These are phyloP conservation scores for Mortierella antarctica DNA, from an alignment of 192 early-diverging fungal species.

Conservation along the genomic window DNA sequence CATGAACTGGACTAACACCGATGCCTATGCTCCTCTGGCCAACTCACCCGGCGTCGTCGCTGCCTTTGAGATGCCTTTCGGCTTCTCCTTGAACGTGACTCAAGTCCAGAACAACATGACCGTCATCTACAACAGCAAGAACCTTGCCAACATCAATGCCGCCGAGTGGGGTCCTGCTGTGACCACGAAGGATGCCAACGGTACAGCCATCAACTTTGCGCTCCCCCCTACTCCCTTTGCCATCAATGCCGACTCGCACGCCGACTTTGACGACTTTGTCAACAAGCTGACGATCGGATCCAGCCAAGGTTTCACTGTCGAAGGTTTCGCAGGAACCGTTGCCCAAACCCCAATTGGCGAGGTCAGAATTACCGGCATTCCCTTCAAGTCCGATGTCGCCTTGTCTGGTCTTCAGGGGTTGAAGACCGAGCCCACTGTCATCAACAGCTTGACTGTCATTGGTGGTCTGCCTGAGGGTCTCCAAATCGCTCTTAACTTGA, in stretches of 20 bases:
- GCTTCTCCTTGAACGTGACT: constrained; percentile 67
- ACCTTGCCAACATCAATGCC: constrained; percentile 49
- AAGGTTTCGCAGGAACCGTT: constrained; percentile 60
- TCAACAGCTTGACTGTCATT: constrained; percentile 65
- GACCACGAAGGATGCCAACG: constrained; percentile 56
- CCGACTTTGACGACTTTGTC: constrained; percentile 64
- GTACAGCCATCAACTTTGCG: constrained; percentile 60
- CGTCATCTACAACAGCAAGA: constrained; percentile 50
- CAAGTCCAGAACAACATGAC: constrained; percentile 65
- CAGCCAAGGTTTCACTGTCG: constrained; percentile 55
- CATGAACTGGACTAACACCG: constrained; percentile 57
- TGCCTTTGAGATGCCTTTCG: constrained; percentile 69
- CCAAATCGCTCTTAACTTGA: constrained; percentile 53
- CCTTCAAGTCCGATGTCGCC: constrained; percentile 62
- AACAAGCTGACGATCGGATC: constrained; percentile 58
- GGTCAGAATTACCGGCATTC: constrained; percentile 62
- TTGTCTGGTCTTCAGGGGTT: constrained; percentile 69
- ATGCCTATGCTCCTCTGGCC: constrained; percentile 62
- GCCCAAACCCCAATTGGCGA: constrained; percentile 67
- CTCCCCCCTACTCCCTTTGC: constrained; percentile 58
- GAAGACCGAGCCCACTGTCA: constrained; percentile 60
- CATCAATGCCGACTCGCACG: constrained; percentile 56
- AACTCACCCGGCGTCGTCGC: constrained; percentile 60
- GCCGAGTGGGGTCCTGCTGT: constrained; percentile 51
- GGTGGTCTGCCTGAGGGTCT: constrained; percentile 59